Evolutionary conservation across 2,329 filamentous ascomycete genomes (phyloP).

Genomic region (Ramichloridium luteum): DNA sequence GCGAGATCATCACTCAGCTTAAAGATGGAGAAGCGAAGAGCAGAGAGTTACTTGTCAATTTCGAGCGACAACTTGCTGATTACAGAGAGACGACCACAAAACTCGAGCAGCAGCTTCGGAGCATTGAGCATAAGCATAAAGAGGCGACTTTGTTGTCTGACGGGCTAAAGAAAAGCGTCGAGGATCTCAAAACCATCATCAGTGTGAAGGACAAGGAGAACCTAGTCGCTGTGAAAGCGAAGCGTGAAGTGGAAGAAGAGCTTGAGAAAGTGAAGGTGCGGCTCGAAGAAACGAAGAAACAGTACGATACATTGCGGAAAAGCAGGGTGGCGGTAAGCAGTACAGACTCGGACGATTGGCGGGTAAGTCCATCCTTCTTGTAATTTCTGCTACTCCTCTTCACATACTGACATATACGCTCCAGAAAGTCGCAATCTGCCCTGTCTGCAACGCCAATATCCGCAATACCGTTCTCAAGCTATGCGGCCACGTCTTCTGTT

Average conservation of each 20-base stretch:
- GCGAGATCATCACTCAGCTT: conserved; percentile 82
- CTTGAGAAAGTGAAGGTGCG: conserved; percentile 67
- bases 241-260: conserved; percentile 54
- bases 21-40: conserved; percentile 80
- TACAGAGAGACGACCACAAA: conserved; percentile 65
- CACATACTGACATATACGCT: conserved; percentile 2
- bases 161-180: conserved; percentile 59
- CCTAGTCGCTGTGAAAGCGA: conserved; percentile 49
- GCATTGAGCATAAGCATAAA: conserved; percentile 56
- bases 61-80: conserved; percentile 85
- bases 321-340: conserved; percentile 56
- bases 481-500: conserved; percentile 91
- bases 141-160: conserved; percentile 62
- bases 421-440: conserved; percentile 70
- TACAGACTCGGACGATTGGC: conserved; percentile 71
- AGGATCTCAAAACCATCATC: conserved; percentile 61
- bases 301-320: conserved; percentile 72
- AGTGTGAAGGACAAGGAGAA: conserved; percentile 62
- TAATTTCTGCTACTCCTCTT: too few species aligned
- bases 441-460: conserved; percentile 83
- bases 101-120: conserved; percentile 59
- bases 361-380: conserved; percentile 53
- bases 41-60: conserved; percentile 61
- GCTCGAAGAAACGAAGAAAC: conserved; percentile 67
- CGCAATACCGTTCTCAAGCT: conserved; percentile 90